Evolutionary conservation across 1,284 basidiomycete genomes (phyloP), one percentile per base, ranked within the genome.

Genomic region (Leccinum angustisporum): DNA sequence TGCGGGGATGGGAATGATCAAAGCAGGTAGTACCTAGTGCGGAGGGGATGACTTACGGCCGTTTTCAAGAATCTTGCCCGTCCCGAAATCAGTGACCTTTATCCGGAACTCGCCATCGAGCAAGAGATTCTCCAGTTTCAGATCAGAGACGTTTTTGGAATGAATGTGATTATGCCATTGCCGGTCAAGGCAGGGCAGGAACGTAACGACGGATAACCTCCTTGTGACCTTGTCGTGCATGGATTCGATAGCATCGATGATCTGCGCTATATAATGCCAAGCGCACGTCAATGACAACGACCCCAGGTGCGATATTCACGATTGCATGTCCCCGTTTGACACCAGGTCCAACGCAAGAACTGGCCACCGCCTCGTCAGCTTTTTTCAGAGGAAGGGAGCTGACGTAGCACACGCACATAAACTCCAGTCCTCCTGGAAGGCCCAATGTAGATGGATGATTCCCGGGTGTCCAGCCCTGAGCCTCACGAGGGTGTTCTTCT

Each of bases 91-190:
- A 5, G 27, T 27, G 27, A 27, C 27, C 6, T 27, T 27, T 98
- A 2, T 86, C 57, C 94, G 86, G 78, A 88, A 92, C 27, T 88
- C 83, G 58, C 86, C 84, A 69, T 96, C 94, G 50, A 98, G 82
- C 14, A 99, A 80, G 50, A 98, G 84, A 75, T 97, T 97, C 76
- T 97, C 94, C 1, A 94, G 95, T 76, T 97, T 97, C 50, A 97
- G 81, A 76, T 96, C 94, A 38, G 27, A 25, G 34, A 58, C 5
- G 30, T 18, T 16, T 40, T 33, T 33, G 46, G 34, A 40, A 34
- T 38, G 52, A 21, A 25, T 21, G 43, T 56, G 61, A 43, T 63
- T 63, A 63, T 62, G 66, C 57, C 56, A 63, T 50, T 34, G 1
- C 16, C 50, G 57, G 53, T 16, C 48, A 57, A 62, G 30, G 43